Conservation (phyloP, 2,329 filamentous ascomycete species). For the Emmonsiellopsis sp. region DNA sequence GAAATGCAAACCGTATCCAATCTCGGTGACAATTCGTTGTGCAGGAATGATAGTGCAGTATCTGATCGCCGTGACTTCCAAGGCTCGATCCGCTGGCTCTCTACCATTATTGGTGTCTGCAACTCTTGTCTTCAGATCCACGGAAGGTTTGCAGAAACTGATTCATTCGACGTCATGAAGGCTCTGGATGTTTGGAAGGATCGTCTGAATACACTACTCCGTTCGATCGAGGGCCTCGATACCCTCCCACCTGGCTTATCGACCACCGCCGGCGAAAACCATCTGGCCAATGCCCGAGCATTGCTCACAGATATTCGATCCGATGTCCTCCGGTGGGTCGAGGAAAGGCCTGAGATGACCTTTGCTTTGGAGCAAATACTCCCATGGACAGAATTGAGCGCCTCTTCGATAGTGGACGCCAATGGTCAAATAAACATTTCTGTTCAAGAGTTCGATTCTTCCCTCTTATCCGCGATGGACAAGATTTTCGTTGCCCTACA, state of each 20-base stretch:
- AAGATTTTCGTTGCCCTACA: conserved; percentile 73
- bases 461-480: conserved; percentile 59
- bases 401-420: conserved; percentile 11
- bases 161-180: conserved; percentile 39
- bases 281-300: conserved; percentile 19
- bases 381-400: conserved; percentile 49
- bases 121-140: conserved; percentile 57
- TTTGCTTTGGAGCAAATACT: conserved; percentile 60
- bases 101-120: conserved; percentile 57
- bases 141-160: conserved; percentile 50
- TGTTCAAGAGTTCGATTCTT: conserved; percentile 45
- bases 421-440: conserved; percentile 9
- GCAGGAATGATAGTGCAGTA: conserved; percentile 11
- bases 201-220: conserved; percentile 38
- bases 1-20: conserved; percentile 27
- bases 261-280: conserved; percentile 21
- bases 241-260: conserved; percentile 45
- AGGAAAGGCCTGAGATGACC: conserved; percentile 48
- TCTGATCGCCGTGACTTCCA: conserved; percentile 15
- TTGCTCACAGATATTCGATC: conserved; percentile 23
- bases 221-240: conserved; percentile 35
- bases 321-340: conserved; percentile 38
- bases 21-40: conserved; percentile 17
- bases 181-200: conserved; percentile 44
- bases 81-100: conserved; percentile 50